These are phyloP conservation scores for Clavispora santaluciae DNA, from an alignment of 805 yeast genomes.

Conservation along the genomic window DNA sequence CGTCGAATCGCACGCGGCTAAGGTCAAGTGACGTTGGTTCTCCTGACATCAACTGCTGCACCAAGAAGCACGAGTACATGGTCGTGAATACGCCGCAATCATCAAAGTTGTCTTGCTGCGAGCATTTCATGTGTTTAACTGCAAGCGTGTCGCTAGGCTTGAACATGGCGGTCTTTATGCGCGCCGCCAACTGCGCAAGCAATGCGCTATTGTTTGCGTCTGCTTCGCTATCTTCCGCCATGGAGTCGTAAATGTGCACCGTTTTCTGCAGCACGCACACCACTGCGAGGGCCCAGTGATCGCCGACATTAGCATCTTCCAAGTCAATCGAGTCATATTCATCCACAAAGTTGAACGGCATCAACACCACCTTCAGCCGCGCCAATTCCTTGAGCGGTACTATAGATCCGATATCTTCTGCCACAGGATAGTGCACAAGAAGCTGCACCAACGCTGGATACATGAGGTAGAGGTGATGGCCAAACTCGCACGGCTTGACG, in stretches of 20 bases:
- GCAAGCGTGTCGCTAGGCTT: constrained; percentile 20
- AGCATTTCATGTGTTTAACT: constrained; percentile 34
- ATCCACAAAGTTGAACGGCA: constrained; percentile 65
- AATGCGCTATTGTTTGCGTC: constrained; percentile 34
- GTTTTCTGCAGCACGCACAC: constrained; percentile 43
- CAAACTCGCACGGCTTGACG: constrained; percentile 14
- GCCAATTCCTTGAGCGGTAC: constrained; percentile 30
- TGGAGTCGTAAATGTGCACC: constrained; percentile 57
- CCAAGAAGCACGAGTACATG: constrained; percentile 34
- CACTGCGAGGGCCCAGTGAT: constrained; percentile 71
- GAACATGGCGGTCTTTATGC: constrained; percentile 21
- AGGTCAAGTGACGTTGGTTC: constrained; percentile 35
- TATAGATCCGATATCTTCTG: constrained; percentile 33
- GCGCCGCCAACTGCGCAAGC: constrained; percentile 18
- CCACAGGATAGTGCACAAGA: constrained; percentile 44
- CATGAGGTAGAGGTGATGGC: constrained; percentile 29
- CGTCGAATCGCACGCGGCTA: constrained; percentile 38
- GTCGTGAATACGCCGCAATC: constrained; percentile 55
- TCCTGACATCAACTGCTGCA: constrained; percentile 22
- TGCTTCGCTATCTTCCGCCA: constrained; percentile 26
- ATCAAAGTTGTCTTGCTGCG: constrained; percentile 61
- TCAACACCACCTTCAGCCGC: constrained; percentile 45
- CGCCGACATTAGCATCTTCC: constrained; percentile 59
- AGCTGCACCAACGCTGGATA: constrained; percentile 63
- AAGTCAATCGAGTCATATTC: constrained; percentile 32